These are phyloP conservation scores for Cinchona pubescens DNA, from an alignment of 257 asterid genomes.

Conservation along the genomic window DNA sequence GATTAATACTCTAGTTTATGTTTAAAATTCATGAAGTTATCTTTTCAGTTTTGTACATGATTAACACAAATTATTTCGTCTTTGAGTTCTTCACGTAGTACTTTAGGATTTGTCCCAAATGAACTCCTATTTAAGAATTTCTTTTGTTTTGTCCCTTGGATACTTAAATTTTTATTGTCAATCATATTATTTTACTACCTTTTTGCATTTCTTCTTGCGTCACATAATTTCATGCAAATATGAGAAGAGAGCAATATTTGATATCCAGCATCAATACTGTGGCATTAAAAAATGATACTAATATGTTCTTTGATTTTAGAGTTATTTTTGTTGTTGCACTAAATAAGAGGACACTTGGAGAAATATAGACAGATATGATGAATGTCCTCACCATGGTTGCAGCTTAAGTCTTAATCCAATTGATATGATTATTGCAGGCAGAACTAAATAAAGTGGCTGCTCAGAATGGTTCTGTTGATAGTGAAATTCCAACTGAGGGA, in stretches of 20 bases:
- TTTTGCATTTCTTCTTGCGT: background rate
- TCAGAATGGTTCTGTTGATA: constrained; percentile 42
- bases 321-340: no score
- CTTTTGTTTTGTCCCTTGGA: background rate
- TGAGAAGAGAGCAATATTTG: background rate
- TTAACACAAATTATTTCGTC: background rate
- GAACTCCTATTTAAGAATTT: background rate
- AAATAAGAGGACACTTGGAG: background rate
- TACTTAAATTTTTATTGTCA: background rate
- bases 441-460: constrained; percentile 64
- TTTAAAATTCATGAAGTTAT: no score
- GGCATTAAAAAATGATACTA: background rate
- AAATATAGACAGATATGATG: background rate
- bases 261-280: no score
- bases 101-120: background rate
- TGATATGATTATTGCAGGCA: constrained; percentile 41
- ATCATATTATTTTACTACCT: background rate
- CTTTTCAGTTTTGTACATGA: background rate
- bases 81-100: background rate
- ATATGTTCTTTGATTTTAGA: background rate
- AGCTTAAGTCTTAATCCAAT: background rate
- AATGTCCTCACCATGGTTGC: background rate
- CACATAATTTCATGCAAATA: background rate
- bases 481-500: constrained; percentile 35
- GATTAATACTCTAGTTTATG: background rate